Evolutionary conservation across 352 stramenopile genomes (phyloP), one percentile per base, ranked within the genome.

Genomic region (Phytopythium delawarense): DNA sequence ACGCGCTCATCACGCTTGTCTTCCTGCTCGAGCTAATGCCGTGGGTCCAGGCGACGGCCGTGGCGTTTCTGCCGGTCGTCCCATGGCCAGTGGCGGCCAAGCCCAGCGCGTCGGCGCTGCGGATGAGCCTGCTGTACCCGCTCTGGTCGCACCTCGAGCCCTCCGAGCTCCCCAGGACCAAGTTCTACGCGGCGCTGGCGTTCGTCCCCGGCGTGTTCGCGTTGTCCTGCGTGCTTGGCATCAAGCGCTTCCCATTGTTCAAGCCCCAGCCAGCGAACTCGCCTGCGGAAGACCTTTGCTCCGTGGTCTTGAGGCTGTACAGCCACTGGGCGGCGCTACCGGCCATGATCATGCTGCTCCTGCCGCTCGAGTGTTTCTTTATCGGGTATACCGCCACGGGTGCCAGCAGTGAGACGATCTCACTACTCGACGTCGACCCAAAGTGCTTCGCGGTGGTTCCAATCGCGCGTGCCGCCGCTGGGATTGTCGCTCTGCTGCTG

Each of bases 201-300:
- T 74, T 74, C n/a, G 71, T 84, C 5, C 78, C 76, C 12, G 74
- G 58, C 0, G 44, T 71, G 12, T 59, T 86, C 7, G 5, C 79
- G 1, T 0, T 75, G 11, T 62, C 69, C 0, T 79, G 70, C 50
- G 7, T 75, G 6, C 52, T 86, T 2, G 79, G 81, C 2, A 37
- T 57, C 18, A 84, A 84, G 56, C 55, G 76, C 21, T 89, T 88
- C 40, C 76, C 81, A 12, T 50, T 91, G 28, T 89, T 89, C 61
- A 89, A 89, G 55, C 76, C 79, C 0, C 78, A 89, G 55, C 78
- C 78, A 1, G 75, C 66, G 49, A 60, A 35, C 4, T 65, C 68
- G n/a, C 73, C 75, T 7, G 34, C 61, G 21, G 82, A 91, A 66
- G 76, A 87, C 42, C 28, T 75, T 2, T 85, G 78, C 40, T 79